These are phyloP conservation scores for Clarireedia sp. DNA, from an alignment of 2,329 filamentous ascomycete genomes.

Conservation along the genomic window DNA sequence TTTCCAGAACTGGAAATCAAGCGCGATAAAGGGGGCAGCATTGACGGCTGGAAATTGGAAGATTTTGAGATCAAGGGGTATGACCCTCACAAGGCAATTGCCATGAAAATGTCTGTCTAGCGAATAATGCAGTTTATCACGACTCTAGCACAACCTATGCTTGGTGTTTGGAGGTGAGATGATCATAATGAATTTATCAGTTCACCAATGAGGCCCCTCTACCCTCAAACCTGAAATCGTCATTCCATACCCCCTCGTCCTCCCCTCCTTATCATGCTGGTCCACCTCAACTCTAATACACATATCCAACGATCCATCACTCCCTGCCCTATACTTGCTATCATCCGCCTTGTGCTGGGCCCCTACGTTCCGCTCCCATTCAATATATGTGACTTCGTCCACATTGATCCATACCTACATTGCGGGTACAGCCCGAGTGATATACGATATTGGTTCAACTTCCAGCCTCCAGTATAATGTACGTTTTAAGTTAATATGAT, in stretches of 20 bases:
- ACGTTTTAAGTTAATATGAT: too few relatives aligned
- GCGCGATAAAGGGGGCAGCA: slow-evolving; percentile 49
- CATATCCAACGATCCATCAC: slow-evolving; percentile 66
- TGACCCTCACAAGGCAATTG: slow-evolving; percentile 81
- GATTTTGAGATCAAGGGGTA: slow-evolving; percentile 87
- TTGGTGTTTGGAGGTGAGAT: too few relatives aligned
- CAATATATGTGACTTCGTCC: too few relatives aligned
- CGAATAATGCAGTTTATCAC: background rate
- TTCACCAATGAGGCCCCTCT: too few relatives aligned
- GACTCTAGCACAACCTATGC: too few relatives aligned
- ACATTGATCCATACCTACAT: too few relatives aligned
- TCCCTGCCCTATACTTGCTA: slow-evolving; percentile 38
- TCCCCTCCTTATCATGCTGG: slow-evolving; percentile 71
- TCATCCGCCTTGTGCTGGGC: slow-evolving; percentile 62
- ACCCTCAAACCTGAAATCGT: too few relatives aligned
- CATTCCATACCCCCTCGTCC: slow-evolving; percentile 78
- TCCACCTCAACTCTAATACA: slow-evolving; percentile 81
- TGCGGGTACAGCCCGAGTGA: too few relatives aligned
- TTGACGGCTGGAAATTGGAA: slow-evolving; percentile 84
- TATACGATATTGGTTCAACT: too few relatives aligned
- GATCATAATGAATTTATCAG: too few relatives aligned
- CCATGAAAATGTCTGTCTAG: slow-evolving; percentile 95
- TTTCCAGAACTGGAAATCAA: slow-evolving; percentile 75
- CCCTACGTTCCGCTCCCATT: slow-evolving; percentile 65
- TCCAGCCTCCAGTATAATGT: too few relatives aligned